These are phyloP conservation scores for Thozetella sp. DNA, from an alignment of 495 filamentous ascomycete genomes.

Conservation along the genomic window DNA sequence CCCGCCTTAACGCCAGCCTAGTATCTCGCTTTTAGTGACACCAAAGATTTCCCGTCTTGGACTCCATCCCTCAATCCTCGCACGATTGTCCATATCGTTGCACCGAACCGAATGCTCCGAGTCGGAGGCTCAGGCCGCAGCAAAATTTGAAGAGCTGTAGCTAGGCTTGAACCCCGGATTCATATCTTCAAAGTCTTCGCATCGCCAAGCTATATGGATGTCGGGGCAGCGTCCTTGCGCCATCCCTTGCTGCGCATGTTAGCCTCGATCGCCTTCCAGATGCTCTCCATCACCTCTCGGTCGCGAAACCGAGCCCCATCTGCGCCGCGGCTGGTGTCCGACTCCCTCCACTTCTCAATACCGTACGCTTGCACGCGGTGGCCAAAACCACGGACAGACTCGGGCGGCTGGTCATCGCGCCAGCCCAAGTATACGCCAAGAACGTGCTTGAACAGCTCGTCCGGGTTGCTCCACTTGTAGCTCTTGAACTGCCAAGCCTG, in stretches of 20 bases:
- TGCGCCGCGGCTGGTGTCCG: conserved; percentile 37
- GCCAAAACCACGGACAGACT: conserved; percentile 79
- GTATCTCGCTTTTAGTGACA: not conserved
- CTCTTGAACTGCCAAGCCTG: conserved; percentile 98
- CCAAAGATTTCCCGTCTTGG: too few relatives aligned
- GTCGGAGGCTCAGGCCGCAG: too few relatives aligned
- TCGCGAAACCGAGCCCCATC: conserved; percentile 82
- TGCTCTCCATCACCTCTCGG: conserved; percentile 87
- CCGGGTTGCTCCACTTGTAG: conserved; percentile 92
- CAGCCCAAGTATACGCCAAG: conserved; percentile 90
- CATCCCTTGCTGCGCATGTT: conserved; percentile 87
- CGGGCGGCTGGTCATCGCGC: conserved; percentile 80
- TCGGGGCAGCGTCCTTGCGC: conserved; percentile 66
- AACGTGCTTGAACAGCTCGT: conserved; percentile 86
- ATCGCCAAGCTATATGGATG: conserved; percentile 40
- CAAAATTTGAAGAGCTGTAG: too few relatives aligned
- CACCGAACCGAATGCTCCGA: too few relatives aligned
- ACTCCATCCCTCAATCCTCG: too few relatives aligned
- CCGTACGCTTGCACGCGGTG: conserved; percentile 72
- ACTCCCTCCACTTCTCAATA: conserved; percentile 80
- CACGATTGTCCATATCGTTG: too few relatives aligned
- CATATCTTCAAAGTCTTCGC: too few relatives aligned
- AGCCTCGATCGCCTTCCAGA: conserved; percentile 89
- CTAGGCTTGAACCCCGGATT: too few relatives aligned
- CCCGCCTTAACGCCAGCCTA: not conserved